Base-by-base conservation (phyloP, 78 protist species). In the Chrysochromulina parva region DNA sequence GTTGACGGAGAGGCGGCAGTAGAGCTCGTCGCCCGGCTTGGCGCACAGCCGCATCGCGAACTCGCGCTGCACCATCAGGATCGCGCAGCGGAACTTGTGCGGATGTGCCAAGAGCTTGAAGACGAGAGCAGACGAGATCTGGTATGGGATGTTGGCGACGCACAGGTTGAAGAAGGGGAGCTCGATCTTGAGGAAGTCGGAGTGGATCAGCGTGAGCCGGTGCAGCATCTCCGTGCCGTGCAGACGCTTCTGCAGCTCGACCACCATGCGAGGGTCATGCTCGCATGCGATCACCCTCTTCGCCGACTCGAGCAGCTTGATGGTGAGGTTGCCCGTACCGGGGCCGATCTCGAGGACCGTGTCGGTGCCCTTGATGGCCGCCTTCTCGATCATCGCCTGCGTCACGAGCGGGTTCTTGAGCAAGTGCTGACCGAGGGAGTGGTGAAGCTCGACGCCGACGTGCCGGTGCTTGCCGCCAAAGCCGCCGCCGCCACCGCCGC, bases 241-340 rank as follows among this genome's bases (percentile, higher is more conserved):
- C 66, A 98, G 94, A 26, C 99, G 96, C 97, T 99, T 99, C 65
- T 91, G 94, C 82, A 99, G 93, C 87, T 99, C 99, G 58, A 94
- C 98, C 1, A 97, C 99, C 99, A 98, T 97, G 28, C 99, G 96
- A 16, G 98, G 97, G 90, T 99, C 99, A n/a, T 97, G 74, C 73
- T 99, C 99, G 55, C 97, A 85, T 0, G 99, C 99, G 7, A 98
- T 94, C 20, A 98, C 98, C 90, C 96, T 96, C 81, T 97, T 97
- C 67, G 93, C 94, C 19, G 24, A 19, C 28, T 96, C 98, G 66
- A 99, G 96, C 78, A 98, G 87, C 93, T 97, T 96, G 84, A 97
- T 93, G 19, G 99, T 98, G 57, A 99, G 90, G 93, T 98, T 98
- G 16, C 99, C 99, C 0, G 99, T 98, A 71, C 99, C 99, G 10